A percentile compares a stretch with the other conserved stretches of the same genome.
Conservation (phyloP, 805 yeast genomes). For the Wickerhamiella sorbophila region DNA sequence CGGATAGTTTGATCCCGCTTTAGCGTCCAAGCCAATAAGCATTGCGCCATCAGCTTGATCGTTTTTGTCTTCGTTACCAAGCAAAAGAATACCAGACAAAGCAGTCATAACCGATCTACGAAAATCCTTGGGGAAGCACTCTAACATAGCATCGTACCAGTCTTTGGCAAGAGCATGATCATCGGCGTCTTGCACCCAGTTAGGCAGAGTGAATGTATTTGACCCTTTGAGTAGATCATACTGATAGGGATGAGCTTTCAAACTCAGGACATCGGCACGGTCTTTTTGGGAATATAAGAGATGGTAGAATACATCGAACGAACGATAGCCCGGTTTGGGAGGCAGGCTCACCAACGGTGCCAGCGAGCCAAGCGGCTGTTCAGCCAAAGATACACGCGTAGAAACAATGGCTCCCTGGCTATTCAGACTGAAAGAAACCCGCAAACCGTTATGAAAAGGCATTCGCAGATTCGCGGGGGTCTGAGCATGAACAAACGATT, state of each 20-base stretch:
- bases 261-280: constrained; percentile 19
- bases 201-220: constrained; percentile 22
- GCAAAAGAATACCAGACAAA: constrained; percentile 27
- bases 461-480: constrained; percentile 25
- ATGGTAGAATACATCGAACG: constrained; percentile 27
- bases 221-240: constrained; percentile 22
- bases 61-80: constrained; percentile 23
- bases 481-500: constrained; percentile 27
- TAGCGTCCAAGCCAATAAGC: constrained; percentile 26
- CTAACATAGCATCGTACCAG: constrained; percentile 27
- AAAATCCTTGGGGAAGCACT: constrained; percentile 25
- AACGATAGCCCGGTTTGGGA: constrained; percentile 16
- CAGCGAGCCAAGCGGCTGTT: constrained; percentile 21
- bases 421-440: constrained; percentile 22
- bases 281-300: constrained; percentile 23
- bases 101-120: constrained; percentile 23
- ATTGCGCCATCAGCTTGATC: constrained; percentile 31
- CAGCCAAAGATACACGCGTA: constrained; percentile 20
- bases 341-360: constrained; percentile 23
- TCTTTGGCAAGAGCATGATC: constrained; percentile 28
- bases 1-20: constrained; percentile 16
- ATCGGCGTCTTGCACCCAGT: constrained; percentile 26
- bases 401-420: constrained; percentile 22
- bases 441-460: constrained; percentile 24
- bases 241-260: constrained; percentile 20